Base-by-base conservation (phyloP, 305 asterid genomes). In the Fraxinus platypoda region DNA sequence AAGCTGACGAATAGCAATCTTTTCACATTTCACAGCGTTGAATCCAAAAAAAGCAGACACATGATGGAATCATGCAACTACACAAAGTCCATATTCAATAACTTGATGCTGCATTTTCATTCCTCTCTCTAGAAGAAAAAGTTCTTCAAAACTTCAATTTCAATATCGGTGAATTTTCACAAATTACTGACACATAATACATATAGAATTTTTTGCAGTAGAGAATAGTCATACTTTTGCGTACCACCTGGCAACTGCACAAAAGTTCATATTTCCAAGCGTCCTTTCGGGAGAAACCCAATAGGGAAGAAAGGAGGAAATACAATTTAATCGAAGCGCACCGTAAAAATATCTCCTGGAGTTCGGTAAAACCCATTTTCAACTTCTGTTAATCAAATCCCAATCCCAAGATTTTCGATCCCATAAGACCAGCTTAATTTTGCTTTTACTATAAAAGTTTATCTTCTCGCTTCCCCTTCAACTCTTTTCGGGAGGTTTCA, bases 241-340 rank as follows among this genome's bases (percentile, higher is more conserved):
- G 34, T 74, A 74, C 88, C 88, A 87, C 90, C 89, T 87, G 90
- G 89, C 90, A 83, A 78, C 72, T 81, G 78, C 26, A 52, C 25
- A n/a, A n/a, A 52, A 17, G 3, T 52, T 6, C 23, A 1, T 52
- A 17, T 52, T 52, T 6, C 23, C 9, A 52, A 25, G 64, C 21
- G 64, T 52, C 2, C 64, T 17, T 17, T 17, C 8, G 1, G n/a
- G 64, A 52, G 25, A 52, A 52, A 52, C 25, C 64, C 23, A 17
- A 52, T 1, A 4, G 25, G 9, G 64, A 52, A 78, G 25, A 17
- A n/a, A n/a, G 23, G 64, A 52, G 23, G 23, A 52, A 52, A 52
- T 52, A 17, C 25, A 52, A 52, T 52, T 52, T n/a, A 52, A n/a
- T 46, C 64, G 2, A 52, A 52, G 62, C 23, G 25, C 25, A 52